phyloP scores from a whole-genome alignment of 352 stramenopile species.

The Globisporangium cederbergense region DNA sequence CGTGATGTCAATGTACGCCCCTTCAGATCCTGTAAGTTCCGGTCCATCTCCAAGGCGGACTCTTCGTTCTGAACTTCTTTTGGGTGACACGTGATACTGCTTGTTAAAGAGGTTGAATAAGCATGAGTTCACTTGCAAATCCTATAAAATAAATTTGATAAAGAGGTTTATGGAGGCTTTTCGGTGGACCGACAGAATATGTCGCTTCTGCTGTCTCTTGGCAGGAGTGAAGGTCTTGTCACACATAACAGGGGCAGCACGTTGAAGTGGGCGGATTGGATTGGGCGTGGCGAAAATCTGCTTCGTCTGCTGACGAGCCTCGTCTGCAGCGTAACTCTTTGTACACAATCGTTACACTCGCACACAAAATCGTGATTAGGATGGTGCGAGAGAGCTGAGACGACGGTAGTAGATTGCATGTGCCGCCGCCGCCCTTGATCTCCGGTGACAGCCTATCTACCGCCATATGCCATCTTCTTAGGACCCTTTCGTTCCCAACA shows the following conservation, averaged over 20 bases:
- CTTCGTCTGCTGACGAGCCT: not conserved
- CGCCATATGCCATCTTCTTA: too few relatives aligned
- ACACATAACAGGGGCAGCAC: not conserved
- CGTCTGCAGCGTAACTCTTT: not conserved
- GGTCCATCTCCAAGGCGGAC: not conserved
- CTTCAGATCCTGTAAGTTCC: too few relatives aligned
- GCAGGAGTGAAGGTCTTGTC: not conserved
- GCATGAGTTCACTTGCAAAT: too few relatives aligned
- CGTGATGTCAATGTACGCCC: too few relatives aligned
- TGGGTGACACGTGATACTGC: not conserved
- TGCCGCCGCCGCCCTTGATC: too few relatives aligned
- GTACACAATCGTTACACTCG: too few relatives aligned
- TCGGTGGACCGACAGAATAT: constrained; percentile 1
- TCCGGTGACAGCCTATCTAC: too few relatives aligned
- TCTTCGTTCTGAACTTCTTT: not conserved
- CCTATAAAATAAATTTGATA: not conserved
- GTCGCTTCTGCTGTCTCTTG: not conserved
- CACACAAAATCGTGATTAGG: too few relatives aligned
- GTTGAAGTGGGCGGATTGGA: not conserved
- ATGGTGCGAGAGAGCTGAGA: too few relatives aligned
- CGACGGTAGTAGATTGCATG: too few relatives aligned
- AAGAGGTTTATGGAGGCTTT: not conserved
- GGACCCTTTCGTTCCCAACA: too few relatives aligned
- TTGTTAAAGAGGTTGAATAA: not conserved
- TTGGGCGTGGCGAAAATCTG: not conserved